Evolutionary conservation across 768 basidiomycete genomes (phyloP), one percentile per base, ranked within the genome.

Genomic region (Mycena maculata): DNA sequence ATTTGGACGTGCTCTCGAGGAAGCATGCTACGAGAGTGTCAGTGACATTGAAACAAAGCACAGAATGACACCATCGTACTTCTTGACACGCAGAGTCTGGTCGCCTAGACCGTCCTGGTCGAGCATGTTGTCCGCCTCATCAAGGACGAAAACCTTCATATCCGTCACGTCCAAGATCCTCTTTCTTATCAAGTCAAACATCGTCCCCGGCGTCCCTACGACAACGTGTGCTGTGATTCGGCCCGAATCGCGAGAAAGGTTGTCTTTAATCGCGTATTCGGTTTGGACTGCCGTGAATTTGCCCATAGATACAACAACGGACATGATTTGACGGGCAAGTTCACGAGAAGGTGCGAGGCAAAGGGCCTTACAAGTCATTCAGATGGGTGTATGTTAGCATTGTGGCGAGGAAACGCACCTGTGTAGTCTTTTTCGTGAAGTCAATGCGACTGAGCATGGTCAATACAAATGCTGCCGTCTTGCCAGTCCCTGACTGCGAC

Each of bases 71-170:
- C 9, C 1, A 2, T 27, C 88, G 60, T 72, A 98, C 96, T 96
- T 97, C 81, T 98, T 98, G 49, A 98, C 94, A 57, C 91, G 86
- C 49, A 97, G 80, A 0, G 94, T 96, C 79, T 99, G 96, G 69
- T 99, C 97, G 13, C 96, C 95, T 55, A 99, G 81, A 22, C 94
- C 93, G 77, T 96, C 94, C 74, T 95, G 90, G 76, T 96, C 96
- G 72, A 99, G 83, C 97, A 99, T 99, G 80, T 98, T 98, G 80
- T 99, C 98, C 41, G 98, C 98, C 80, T 99, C 98, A 75, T 99
- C 98, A 10, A 99, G 84, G 4, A 99, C 97, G 62, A 99, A 95
- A 4, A 97, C 93, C 75, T 94, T 94, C 77, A 99, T 86, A 31
- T 90, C 84, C 52, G 85, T 86, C 18, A 91, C 82, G 74, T 99